phyloP scores from a whole-genome alignment of 306 rosid species.

The Crotalaria pallida region DNA sequence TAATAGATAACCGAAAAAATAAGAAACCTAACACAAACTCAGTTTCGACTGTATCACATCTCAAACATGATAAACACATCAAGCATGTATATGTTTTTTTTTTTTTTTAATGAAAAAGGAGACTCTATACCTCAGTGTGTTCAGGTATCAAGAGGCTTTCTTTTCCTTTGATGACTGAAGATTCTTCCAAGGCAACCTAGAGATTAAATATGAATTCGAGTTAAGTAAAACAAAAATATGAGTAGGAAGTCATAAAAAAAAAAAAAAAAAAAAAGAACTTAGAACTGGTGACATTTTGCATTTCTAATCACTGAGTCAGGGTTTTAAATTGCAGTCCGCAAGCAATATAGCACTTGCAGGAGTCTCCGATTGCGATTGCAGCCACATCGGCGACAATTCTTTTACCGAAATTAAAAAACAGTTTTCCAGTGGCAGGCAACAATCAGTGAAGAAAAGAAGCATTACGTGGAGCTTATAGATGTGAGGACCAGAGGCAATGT shows the following conservation, averaged over 20 bases:
- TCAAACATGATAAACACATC: background rate
- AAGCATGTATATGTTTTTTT: background rate
- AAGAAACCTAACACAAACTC: background rate
- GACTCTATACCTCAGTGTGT: slow-evolving; percentile 47
- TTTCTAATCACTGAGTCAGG: background rate
- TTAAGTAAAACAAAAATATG: slow-evolving; percentile 2
- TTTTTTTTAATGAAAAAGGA: slow-evolving; percentile 6
- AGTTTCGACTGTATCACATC: background rate
- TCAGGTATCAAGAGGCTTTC: slow-evolving; percentile 75
- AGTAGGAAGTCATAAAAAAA: too few species aligned
- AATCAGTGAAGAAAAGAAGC: too few species aligned
- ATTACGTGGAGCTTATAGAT: slow-evolving; percentile 67
- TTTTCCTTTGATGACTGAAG: slow-evolving; percentile 61
- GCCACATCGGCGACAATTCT: too few species aligned
- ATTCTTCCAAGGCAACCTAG: slow-evolving; percentile 54
- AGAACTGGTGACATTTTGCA: background rate
- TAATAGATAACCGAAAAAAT: slow-evolving; percentile 1
- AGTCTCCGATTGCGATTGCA: too few species aligned
- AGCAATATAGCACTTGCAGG: too few species aligned
- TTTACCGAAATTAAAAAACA: too few species aligned
- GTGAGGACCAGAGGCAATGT: slow-evolving; percentile 73
- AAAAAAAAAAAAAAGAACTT: background rate
- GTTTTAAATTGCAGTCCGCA: too few species aligned
- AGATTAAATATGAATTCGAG: background rate
- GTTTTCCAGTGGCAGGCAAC: too few species aligned